Evolutionary conservation across 257 asterid genomes (phyloP), one percentile per base, ranked within the genome.

Genomic region (Paraleonurus japonicus): DNA sequence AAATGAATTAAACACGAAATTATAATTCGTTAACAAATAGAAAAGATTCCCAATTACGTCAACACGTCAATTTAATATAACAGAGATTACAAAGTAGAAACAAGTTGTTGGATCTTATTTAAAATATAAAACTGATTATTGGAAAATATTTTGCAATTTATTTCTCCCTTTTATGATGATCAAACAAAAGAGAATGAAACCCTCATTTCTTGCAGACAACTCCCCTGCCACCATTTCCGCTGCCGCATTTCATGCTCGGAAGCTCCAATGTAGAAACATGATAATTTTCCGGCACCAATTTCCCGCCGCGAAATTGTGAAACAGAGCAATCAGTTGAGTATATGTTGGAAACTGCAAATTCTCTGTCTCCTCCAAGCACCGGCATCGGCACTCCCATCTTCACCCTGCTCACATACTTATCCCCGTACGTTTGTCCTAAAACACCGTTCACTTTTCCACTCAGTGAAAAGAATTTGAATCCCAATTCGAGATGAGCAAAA

Each of bases 401-500:
- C 6, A 60, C 79, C 23, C 73, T 79, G 41, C 86, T 87, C 70
- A 82, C 88, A 26, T 89, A 89, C 24, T 79, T 75, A 20, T 74
- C 78, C n/a, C 79, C n/a, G 19, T 89, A 89, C 0, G 95, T 87
- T 27, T 87, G 92, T 2, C 96, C 96, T 17, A 89, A 50, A n/a
- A 89, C 87, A 26, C 92, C 96, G 7, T 77, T 71, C 7, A 81
- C 86, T 0, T 54, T 53, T 11, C 69, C 88, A 1, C 74, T 75
- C 4, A 87, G 26, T 0, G 82, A 60, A 1, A 43, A 83, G 68
- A 89, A 86, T 28, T 85, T 89, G 77, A 89, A 87, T 0, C 78
- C 95, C 30, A 87, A 26, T 3, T 87, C 96, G n/a, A 87, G 80
- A 80, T 87, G 95, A 0, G 95, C 95, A 16, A 84, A 89, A 54